These are phyloP conservation scores for Gynandropsis gynandra DNA, from an alignment of 345 rosid species.

Conservation along the genomic window DNA sequence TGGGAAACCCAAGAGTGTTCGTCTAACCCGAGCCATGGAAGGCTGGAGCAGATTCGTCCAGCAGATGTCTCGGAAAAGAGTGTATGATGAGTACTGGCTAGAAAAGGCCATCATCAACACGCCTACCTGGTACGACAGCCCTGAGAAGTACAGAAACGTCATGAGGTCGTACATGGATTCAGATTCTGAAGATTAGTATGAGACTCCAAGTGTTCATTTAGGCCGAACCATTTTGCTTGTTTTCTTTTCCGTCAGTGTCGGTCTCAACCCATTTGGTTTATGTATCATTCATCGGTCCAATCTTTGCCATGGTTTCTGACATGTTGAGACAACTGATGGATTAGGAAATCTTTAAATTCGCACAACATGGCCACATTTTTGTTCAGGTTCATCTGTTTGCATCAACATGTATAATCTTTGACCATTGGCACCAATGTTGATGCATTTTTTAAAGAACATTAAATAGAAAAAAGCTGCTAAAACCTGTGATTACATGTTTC, in stretches of 20 bases:
- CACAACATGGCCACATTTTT: conserved; percentile 5
- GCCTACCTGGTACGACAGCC: conserved; percentile 63
- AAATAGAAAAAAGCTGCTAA: too few species aligned
- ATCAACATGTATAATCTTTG: conserved; percentile 1
- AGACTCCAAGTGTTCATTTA: too few species aligned
- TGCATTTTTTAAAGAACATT: too few species aligned
- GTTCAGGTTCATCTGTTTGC: conserved; percentile 5
- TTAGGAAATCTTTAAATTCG: conserved; percentile 8
- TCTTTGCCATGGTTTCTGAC: conserved; percentile 14
- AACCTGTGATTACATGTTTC: too few species aligned
- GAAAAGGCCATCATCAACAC: conserved; percentile 59
- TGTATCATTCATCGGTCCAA: too few species aligned
- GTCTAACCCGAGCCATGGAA: conserved; percentile 48
- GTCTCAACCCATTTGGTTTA: too few species aligned
- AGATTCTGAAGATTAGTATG: not conserved
- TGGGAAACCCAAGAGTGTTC: conserved; percentile 49
- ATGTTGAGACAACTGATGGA: conserved; percentile 3
- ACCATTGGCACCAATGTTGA: too few species aligned
- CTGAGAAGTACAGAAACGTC: conserved; percentile 46
- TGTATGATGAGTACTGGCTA: conserved; percentile 46
- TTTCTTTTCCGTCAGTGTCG: too few species aligned
- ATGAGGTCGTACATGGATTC: conserved; percentile 23
- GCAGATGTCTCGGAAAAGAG: conserved; percentile 30
- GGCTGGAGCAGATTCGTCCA: conserved; percentile 33
- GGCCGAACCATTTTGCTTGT: too few species aligned